phyloP scores from a whole-genome alignment of 139 green algal genomes.

The Tetradesmus obliquus region DNA sequence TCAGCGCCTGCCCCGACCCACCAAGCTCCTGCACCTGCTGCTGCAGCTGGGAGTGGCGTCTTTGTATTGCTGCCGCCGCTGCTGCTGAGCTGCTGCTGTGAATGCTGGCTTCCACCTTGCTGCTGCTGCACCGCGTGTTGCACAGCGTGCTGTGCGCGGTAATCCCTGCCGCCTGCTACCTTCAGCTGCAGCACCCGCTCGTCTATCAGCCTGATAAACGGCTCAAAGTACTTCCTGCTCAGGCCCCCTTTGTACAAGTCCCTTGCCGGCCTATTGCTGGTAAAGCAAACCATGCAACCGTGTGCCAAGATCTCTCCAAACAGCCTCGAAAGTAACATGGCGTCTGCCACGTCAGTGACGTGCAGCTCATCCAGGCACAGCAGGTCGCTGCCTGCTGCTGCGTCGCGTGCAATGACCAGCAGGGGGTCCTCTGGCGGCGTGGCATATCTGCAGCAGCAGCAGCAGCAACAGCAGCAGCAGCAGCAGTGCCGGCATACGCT shows the following conservation, averaged over 20 bases:
- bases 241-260: slow-evolving; percentile 91
- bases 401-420: slow-evolving; percentile 70
- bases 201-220: slow-evolving; percentile 85
- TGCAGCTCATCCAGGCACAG: slow-evolving; percentile 95
- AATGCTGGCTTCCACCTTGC: neutral
- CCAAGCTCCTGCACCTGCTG: slow-evolving; percentile 16
- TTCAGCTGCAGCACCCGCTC: slow-evolving; percentile 32
- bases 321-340: slow-evolving; percentile 83
- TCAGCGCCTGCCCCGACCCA: neutral
- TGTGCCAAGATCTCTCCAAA: slow-evolving; percentile 59
- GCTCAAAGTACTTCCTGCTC: slow-evolving; percentile 89
- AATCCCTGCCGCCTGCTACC: slow-evolving; percentile 33
- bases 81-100: neutral
- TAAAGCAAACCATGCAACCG: slow-evolving; percentile 80
- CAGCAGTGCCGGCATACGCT: neutral
- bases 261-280: slow-evolving; percentile 72
- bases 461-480: neutral
- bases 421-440: slow-evolving; percentile 76
- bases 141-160: neutral
- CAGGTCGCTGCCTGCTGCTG: slow-evolving; percentile 57
- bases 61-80: neutral
- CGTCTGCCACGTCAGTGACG: slow-evolving; percentile 93
- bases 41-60: neutral
- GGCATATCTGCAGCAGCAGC: slow-evolving; percentile 45
- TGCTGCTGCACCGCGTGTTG: neutral